These are phyloP conservation scores for Cymbidium sinense DNA, from an alignment of 106 monocot genomes.

Conservation along the genomic window DNA sequence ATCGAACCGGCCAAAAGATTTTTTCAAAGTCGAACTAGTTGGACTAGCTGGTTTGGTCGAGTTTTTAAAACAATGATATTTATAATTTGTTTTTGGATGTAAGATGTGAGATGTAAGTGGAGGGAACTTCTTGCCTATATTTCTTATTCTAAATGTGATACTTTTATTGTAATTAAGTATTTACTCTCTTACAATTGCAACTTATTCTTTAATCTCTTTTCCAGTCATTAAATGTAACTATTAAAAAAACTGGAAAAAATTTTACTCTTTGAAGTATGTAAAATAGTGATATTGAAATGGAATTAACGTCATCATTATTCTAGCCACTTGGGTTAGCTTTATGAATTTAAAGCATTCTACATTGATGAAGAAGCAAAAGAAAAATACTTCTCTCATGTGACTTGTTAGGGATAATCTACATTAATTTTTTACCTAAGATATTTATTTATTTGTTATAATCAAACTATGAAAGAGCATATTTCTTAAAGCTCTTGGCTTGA, in stretches of 20 bases:
- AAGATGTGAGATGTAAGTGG: not conserved
- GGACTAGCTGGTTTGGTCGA: no score
- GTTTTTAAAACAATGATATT: no score
- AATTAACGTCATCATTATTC: no score
- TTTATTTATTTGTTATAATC: not conserved
- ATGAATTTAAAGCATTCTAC: no score
- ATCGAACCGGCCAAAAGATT: no score
- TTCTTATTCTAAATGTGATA: not conserved
- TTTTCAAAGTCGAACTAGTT: no score
- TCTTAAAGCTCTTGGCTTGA: no score
- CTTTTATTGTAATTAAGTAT: not conserved
- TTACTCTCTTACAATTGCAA: not conserved
- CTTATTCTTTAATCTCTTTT: not conserved
- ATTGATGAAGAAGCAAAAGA: not conserved
- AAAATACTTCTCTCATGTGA: not conserved
- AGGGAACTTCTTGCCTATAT: not conserved
- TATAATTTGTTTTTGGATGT: not conserved
- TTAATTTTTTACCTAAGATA: not conserved
- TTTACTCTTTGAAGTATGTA: not conserved
- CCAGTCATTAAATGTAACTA: not conserved
- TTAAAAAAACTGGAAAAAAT: not conserved
- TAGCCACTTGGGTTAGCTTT: no score
- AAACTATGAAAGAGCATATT: no score
- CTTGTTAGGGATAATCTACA: not conserved
- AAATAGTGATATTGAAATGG: not conserved